phyloP scores from a whole-genome alignment of 2,329 filamentous ascomycete species.

The Fusarium falciforme region DNA sequence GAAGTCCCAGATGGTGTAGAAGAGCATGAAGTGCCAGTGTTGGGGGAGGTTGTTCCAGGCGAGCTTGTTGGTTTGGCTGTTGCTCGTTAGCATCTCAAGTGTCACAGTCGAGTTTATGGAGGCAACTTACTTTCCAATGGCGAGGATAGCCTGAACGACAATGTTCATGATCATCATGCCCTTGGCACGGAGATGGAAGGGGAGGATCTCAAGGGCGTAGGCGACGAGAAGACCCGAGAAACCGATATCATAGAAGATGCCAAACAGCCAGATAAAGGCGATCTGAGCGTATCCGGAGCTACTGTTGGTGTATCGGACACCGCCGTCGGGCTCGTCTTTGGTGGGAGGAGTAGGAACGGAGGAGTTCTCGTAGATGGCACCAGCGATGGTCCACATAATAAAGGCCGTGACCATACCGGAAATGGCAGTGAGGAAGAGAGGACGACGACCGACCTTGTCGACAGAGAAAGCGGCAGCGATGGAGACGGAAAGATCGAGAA shows the following conservation, averaged over 20 bases:
- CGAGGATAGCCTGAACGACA: slow-evolving; percentile 69
- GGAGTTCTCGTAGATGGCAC: slow-evolving; percentile 63
- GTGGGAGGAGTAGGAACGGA: slow-evolving; percentile 26
- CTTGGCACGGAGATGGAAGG: slow-evolving; percentile 68
- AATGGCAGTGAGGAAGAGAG: slow-evolving; percentile 63
- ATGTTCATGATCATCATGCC: slow-evolving; percentile 75
- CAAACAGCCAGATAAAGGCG: slow-evolving; percentile 69
- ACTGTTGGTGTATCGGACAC: slow-evolving; percentile 51
- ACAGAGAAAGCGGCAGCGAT: slow-evolving; percentile 63
- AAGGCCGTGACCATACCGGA: slow-evolving; percentile 62
- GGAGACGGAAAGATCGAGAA: slow-evolving; percentile 68
- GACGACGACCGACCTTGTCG: slow-evolving; percentile 63
- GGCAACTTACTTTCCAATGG: slow-evolving; percentile 65
- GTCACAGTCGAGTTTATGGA: neutral
- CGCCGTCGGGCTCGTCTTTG: slow-evolving; percentile 32
- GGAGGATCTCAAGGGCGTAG: slow-evolving; percentile 69
- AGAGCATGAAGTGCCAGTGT: slow-evolving; percentile 75
- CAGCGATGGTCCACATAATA: slow-evolving; percentile 62
- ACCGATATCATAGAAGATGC: slow-evolving; percentile 69
- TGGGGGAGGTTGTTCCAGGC: slow-evolving; percentile 69
- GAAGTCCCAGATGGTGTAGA: slow-evolving; percentile 73
- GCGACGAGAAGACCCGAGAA: slow-evolving; percentile 68
- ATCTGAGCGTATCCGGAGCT: slow-evolving; percentile 65
- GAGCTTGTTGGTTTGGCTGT: slow-evolving; percentile 71
- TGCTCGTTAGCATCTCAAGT: neutral